Conservation (phyloP, 148 eudicot genomes). For the Vaccinium macrocarpon region DNA sequence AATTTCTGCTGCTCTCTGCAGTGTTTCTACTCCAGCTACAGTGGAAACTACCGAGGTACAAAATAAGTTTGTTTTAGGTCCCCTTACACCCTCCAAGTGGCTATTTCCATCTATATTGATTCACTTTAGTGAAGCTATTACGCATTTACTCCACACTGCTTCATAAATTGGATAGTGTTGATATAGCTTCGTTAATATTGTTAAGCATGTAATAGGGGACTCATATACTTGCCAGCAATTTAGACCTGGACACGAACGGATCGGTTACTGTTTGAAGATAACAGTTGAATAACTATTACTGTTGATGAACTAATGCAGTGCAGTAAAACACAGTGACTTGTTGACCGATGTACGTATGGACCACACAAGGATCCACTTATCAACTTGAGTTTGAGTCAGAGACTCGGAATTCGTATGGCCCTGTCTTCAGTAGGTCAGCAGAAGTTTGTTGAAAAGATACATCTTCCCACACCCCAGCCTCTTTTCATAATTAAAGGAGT, state of each 20-base stretch:
- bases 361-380: not conserved
- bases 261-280: not conserved
- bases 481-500: too few species aligned
- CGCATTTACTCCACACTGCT: not conserved
- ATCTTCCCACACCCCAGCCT: too few species aligned
- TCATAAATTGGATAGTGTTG: not conserved
- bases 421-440: not conserved
- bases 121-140: not conserved
- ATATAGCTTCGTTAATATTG: not conserved
- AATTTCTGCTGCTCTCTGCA: not conserved
- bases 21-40: not conserved
- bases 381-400: not conserved
- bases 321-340: not conserved
- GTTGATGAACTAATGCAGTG: not conserved
- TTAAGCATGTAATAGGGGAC: not conserved
- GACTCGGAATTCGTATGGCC: not conserved
- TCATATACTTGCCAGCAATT: not conserved
- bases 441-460: too few species aligned
- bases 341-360: not conserved
- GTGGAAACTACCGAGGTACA: slow-evolving; percentile 4
- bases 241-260: not conserved
- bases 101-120: not conserved
- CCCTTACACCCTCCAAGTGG: not conserved
- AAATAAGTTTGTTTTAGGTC: not conserved
- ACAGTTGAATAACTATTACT: not conserved